A percentile compares a stretch with the other conserved stretches of the same genome.
These are phyloP conservation scores for Drosera spatulata DNA, from an alignment of 179 eudicot genomes.

Conservation along the genomic window DNA sequence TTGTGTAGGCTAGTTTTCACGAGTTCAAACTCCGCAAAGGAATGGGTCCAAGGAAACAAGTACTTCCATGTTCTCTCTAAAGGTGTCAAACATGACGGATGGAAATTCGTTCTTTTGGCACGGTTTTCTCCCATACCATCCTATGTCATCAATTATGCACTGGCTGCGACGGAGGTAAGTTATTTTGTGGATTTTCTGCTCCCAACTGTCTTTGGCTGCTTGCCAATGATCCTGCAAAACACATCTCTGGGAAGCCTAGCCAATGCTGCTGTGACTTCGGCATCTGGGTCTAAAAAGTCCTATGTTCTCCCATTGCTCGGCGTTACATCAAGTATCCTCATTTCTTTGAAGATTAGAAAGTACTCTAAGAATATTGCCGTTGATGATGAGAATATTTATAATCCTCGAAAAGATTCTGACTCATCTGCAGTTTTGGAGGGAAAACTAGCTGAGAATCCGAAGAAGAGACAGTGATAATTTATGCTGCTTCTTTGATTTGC, in stretches of 20 bases:
- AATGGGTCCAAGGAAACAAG: slow-evolving; percentile 53
- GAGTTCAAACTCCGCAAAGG: slow-evolving; percentile 51
- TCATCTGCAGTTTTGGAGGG: slow-evolving; percentile 12
- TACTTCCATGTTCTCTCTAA: slow-evolving; percentile 54
- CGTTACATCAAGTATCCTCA: slow-evolving; percentile 57
- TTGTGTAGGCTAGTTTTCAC: slow-evolving; percentile 47
- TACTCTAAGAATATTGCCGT: slow-evolving; percentile 36
- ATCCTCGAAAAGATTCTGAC: slow-evolving; percentile 6
- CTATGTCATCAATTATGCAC: slow-evolving; percentile 72
- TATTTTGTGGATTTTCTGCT: slow-evolving; percentile 67
- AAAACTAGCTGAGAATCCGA: slow-evolving; percentile 10
- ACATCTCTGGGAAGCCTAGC: slow-evolving; percentile 94
- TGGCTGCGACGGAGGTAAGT: slow-evolving; percentile 67
- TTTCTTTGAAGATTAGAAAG: slow-evolving; percentile 59
- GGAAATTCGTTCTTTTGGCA: slow-evolving; percentile 88
- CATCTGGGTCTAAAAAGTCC: slow-evolving; percentile 55
- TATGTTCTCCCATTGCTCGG: slow-evolving; percentile 65
- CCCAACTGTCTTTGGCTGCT: slow-evolving; percentile 70
- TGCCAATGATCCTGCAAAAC: slow-evolving; percentile 95
- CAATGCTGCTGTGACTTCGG: slow-evolving; percentile 75
- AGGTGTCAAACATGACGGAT: slow-evolving; percentile 84
- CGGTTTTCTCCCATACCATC: slow-evolving; percentile 92
- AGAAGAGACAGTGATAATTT: slow-evolving; percentile 13
- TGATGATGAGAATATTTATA: slow-evolving; percentile 16
- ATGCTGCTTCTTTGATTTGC: too few relatives aligned